These are phyloP conservation scores for Groenewaldozyma sp. DNA, from an alignment of 1,139 yeast species.

Conservation along the genomic window DNA sequence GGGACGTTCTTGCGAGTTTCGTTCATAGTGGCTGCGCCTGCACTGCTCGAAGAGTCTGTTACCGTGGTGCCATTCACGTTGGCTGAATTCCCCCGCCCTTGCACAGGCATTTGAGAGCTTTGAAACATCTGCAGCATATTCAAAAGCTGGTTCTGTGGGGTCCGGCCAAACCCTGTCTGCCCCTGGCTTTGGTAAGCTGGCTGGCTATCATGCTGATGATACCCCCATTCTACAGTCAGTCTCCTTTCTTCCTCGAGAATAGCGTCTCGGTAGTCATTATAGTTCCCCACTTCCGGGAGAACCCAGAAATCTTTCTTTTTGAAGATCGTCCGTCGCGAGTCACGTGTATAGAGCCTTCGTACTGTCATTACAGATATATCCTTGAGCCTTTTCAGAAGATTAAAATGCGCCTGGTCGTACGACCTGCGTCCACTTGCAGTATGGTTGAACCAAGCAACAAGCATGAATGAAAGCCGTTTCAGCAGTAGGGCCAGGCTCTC, in stretches of 20 bases:
- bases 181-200: background rate
- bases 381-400: conserved; percentile 10
- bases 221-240: conserved; percentile 12
- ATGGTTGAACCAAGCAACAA: conserved; percentile 38
- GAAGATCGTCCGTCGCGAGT: conserved; percentile 54
- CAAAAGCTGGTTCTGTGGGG: background rate
- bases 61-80: conserved; percentile 19
- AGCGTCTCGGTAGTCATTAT: conserved; percentile 24
- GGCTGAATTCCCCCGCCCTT: conserved; percentile 4
- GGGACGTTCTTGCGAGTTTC: conserved; percentile 17
- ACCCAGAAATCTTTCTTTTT: conserved; percentile 50
- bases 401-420: conserved; percentile 2
- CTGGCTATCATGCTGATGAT: no score
- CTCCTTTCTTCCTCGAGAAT: conserved; percentile 37
- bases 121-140: background rate
- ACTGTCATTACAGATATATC: conserved; percentile 41
- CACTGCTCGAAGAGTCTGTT: no score
- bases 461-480: conserved; percentile 45
- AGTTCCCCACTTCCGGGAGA: conserved; percentile 22
- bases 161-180: background rate
- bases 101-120: background rate
- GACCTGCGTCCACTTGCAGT: conserved; percentile 5
- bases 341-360: conserved; percentile 61
- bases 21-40: conserved; percentile 5
- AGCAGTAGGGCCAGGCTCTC: conserved; percentile 41